Base-by-base conservation (phyloP, 106 monocot species). In the Allium cepa region DNA sequence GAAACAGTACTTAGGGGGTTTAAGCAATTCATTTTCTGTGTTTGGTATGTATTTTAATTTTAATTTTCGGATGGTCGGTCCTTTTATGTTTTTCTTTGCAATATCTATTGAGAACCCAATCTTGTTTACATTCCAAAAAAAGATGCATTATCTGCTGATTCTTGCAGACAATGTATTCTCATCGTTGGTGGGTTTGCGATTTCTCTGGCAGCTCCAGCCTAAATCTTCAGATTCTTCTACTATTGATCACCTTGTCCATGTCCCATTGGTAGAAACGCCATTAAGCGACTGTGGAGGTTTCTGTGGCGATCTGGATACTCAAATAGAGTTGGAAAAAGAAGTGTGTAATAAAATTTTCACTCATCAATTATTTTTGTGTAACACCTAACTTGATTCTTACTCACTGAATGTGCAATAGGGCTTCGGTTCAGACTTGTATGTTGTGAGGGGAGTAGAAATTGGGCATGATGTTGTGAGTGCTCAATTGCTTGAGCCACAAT, bases 111-210 rank as follows among this genome's bases (percentile, higher is more conserved):
- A 36, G 36, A 36, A 36, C 5, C 36, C 36, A 5, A 36, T 3
- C 36, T 36, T 36, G 36, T 36, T 36, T 36, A 36, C 36, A 36
- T 36, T 36, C 36, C 36, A 0, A 36, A 36, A 36, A 36, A 36
- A 36, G 5, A 2, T 36, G 36, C 5, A 45, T 10, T 69, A 3
- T n/a, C 10, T 66, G 50, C 48, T 68, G 46, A 26, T 71, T 74
- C 46, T 62, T 90, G 75, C 90, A 94, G 94, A 94, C 36, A 97
- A 97, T 71, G 79, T 88, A 57, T 97, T 97, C 68, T 89, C 92
- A 26, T 97, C 97, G 49, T 73, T 97, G 72, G 92, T 85, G 9
- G 97, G 97, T 28, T 73, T 97, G 46, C 85, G 70, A 63, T 92
- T 97, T 74, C 71, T 62, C 17, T 97, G 97, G 97, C 51, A 80